phyloP scores from a whole-genome alignment of 768 basidiomycete genomes.

The Asterophora lycoperdoides region DNA sequence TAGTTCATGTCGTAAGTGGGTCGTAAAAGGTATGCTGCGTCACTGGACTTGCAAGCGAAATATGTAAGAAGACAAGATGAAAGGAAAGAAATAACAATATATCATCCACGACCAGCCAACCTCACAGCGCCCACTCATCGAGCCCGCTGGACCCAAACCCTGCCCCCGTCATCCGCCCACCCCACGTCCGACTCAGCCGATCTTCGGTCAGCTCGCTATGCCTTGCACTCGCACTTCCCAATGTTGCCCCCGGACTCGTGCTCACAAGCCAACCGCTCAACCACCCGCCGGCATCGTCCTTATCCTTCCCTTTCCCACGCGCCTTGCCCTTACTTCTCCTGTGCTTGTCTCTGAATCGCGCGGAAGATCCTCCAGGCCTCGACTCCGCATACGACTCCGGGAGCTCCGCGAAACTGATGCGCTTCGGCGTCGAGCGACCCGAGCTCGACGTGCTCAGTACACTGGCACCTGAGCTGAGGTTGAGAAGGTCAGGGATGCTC shows the following conservation, averaged over 20 bases:
- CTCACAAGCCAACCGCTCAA: slow-evolving; percentile 20
- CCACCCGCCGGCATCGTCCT: slow-evolving; percentile 21
- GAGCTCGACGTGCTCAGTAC: slow-evolving; percentile 41
- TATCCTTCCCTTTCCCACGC: slow-evolving; percentile 14
- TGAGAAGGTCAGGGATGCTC: slow-evolving; percentile 25
- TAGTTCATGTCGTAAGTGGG: background rate
- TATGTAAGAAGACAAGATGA: background rate
- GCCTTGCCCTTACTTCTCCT: slow-evolving; percentile 25
- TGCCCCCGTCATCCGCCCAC: slow-evolving; percentile 30
- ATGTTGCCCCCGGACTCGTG: slow-evolving; percentile 12
- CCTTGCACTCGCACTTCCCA: slow-evolving; percentile 15
- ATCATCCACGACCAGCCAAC: background rate
- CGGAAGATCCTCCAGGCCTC: slow-evolving; percentile 25
- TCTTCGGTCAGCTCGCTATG: slow-evolving; percentile 52
- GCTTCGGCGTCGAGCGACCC: slow-evolving; percentile 56
- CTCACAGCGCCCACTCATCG: slow-evolving; percentile 58
- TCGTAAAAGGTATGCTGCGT: background rate
- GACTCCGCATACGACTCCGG: slow-evolving; percentile 56
- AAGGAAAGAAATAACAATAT: background rate
- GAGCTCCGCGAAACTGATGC: slow-evolving; percentile 75
- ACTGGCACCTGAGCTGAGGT: slow-evolving; percentile 18
- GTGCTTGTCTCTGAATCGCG: slow-evolving; percentile 32
- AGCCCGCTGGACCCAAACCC: slow-evolving; percentile 32
- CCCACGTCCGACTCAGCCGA: slow-evolving; percentile 47
- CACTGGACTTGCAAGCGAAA: background rate